Percentiles rank a stretch among this genome's conserved stretches.
Evolutionary conservation across 306 rosid genomes (phyloP).

Genomic region (Phaseolus lunatus): DNA sequence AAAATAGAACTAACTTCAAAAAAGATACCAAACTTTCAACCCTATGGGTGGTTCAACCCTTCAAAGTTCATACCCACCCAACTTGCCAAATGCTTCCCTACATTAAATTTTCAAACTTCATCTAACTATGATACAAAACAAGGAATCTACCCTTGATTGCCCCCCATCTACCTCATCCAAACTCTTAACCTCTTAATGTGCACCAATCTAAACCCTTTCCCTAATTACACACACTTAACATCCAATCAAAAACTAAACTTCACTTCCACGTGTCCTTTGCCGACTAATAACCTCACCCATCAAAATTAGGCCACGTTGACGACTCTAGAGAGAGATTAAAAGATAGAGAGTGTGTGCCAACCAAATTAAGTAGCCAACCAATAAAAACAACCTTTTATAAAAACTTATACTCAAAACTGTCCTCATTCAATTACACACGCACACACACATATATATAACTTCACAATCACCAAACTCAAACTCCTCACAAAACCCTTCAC

Average conservation of each 20-base stretch:
- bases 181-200: slow-evolving; percentile 16
- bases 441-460: not conserved
- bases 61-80: slow-evolving; percentile 52
- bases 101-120: not conserved
- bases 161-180: slow-evolving; percentile 48
- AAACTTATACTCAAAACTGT: slow-evolving; percentile 16
- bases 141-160: slow-evolving; percentile 51
- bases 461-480: slow-evolving; percentile 17
- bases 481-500: not conserved
- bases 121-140: slow-evolving; percentile 46
- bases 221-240: slow-evolving; percentile 18
- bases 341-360: slow-evolving; percentile 54
- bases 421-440: slow-evolving; percentile 9
- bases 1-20: not conserved
- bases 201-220: slow-evolving; percentile 40
- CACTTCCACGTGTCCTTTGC: slow-evolving; percentile 47
- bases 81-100: slow-evolving; percentile 7
- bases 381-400: slow-evolving; percentile 42
- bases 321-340: slow-evolving; percentile 47
- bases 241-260: slow-evolving; percentile 29
- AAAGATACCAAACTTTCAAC: slow-evolving; percentile 53
- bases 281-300: slow-evolving; percentile 46
- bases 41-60: slow-evolving; percentile 66
- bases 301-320: slow-evolving; percentile 66
- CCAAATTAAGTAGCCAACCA: slow-evolving; percentile 69